These are phyloP conservation scores for Immersiporthe knoxdaviesiana DNA, from an alignment of 2,329 filamentous ascomycete genomes.

Conservation along the genomic window DNA sequence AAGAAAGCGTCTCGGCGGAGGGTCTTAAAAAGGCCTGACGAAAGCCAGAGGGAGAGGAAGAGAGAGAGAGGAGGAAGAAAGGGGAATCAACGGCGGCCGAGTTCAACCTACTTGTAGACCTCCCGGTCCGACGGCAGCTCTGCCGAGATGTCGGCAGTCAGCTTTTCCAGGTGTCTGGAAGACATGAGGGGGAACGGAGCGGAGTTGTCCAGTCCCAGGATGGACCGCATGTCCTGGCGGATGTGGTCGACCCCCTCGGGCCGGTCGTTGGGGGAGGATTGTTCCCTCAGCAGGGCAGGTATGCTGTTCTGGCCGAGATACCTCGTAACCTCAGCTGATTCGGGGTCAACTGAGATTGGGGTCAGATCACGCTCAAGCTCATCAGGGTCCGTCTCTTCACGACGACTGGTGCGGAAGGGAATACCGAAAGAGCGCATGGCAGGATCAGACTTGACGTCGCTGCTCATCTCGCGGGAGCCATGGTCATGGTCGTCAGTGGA, in stretches of 20 bases:
- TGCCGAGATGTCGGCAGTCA: conserved; percentile 63
- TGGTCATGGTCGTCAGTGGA: conserved; percentile 42
- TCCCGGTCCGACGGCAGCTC: conserved; percentile 68
- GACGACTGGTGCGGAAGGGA: conserved; percentile 24
- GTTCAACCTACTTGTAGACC: conserved; percentile 62
- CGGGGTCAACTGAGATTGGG: conserved; percentile 51
- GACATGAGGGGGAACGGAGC: conserved; percentile 71
- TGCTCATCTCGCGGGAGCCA: conserved; percentile 42
- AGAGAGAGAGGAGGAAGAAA: not conserved
- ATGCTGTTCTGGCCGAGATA: conserved; percentile 72
- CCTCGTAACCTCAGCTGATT: conserved; percentile 57
- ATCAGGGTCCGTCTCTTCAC: conserved; percentile 9
- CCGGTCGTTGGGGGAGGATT: conserved; percentile 57
- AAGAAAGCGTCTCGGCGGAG: not conserved
- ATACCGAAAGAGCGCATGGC: conserved; percentile 40
- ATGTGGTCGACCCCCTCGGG: conserved; percentile 58
- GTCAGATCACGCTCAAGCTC: conserved; percentile 27
- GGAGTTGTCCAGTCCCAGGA: conserved; percentile 67
- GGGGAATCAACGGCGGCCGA: not conserved
- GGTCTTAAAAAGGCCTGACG: not conserved
- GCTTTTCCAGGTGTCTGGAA: conserved; percentile 60
- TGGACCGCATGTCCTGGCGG: conserved; percentile 67
- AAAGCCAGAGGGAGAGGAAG: not conserved
- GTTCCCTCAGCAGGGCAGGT: conserved; percentile 65
- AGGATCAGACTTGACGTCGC: conserved; percentile 44